Evolutionary conservation across 2,329 filamentous ascomycete species (phyloP), one percentile per base, ranked within the genome.

Genomic region (Pyrenophora seminiperda): DNA sequence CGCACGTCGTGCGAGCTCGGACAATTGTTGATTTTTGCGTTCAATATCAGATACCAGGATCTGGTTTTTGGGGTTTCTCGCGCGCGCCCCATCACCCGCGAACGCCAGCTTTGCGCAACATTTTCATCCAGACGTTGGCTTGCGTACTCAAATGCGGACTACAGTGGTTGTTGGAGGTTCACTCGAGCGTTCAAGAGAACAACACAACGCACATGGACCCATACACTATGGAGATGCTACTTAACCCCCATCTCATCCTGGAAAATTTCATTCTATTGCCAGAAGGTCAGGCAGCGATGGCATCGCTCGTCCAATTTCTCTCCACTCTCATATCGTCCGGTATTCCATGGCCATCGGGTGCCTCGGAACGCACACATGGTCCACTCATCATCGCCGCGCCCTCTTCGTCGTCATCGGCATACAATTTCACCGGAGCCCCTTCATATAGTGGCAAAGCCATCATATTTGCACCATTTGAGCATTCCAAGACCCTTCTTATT

Each of bases 101-200:
- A 13, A 71, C 72, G 15, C 63, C 71, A 11, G 61, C 68, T 2
- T 72, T 76, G 64, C 61, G 63, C n/a, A 75, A 75, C 30, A 67
- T 74, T 4, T 77, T 75, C 58, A 64, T 70, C 11, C 72, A 76
- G 45, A 75, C 73, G 4, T 62, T 77, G 2, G 71, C 73, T 2
- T 76, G 74, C 53, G 61, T 73, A 1, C 68, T 76, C 45, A 65
- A 70, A 7, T 75, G 72, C 54, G 75, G 75, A 2, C 58, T 72
- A 0, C 58, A 70, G 29, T 77, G 73, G 73, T 59, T 75, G 9
- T 53, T 68, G 11, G 68, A 75, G 18, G 59, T 75, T 2, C 66
- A 66, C 41, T 53, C 61, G 5, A 64, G 62, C 19, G 63, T 72
- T 2, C 56, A 64, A 39, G 56, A 60, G 4, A 62, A 50, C 1